Base-by-base conservation (phyloP, 768 basidiomycete genomes). In the Lentinula aciculospora region DNA sequence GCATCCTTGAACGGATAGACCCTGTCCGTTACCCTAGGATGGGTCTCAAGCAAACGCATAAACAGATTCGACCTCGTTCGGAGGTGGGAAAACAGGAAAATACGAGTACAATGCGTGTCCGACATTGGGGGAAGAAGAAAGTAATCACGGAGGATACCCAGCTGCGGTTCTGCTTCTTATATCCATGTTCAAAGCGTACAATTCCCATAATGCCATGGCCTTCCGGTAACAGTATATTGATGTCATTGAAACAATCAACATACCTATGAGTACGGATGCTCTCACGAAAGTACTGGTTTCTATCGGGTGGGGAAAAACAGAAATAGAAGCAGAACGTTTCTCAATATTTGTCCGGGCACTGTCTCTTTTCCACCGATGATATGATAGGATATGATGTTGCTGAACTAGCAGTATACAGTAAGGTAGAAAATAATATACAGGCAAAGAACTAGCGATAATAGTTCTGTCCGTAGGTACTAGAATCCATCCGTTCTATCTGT, bases 1-100 rank as follows among this genome's bases (percentile, higher is more conserved):
- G 56, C 56, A 10, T 34, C 21, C 25, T 21, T 36, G 27, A 57
- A 47, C 10, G 56, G 56, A 57, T 57, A 57, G 3, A 31, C 46
- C 36, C 19, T 47, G 40, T 10, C 13, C 3, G 8, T 3, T 8
- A 57, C 31, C 28, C 2, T 31, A 2, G 44, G 44, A 39, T 57
- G 56, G 45, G 34, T 57, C 25, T 48, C 31, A 17, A 46, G 34
- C n/a, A 57, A 45, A 19, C 46, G 44, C 34, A 46, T 32, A 29
- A 57, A 39, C 31, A 57, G 19, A 21, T 57, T 46, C 9, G 56
- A 47, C 36, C 56, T 46, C 31, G 45, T 57, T 47, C 56, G 56
- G n/a, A 36, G 56, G 34, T 47, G 45, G 12, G 45, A 29, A 25
- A 34, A 57, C 5, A 57, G 25, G 32, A 57, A 57, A 46, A 56